Percentiles rank a stretch among this genome's conserved stretches.
These are phyloP conservation scores for Cladophialophora immunda DNA, from an alignment of 2,329 filamentous ascomycete genomes.

Conservation along the genomic window DNA sequence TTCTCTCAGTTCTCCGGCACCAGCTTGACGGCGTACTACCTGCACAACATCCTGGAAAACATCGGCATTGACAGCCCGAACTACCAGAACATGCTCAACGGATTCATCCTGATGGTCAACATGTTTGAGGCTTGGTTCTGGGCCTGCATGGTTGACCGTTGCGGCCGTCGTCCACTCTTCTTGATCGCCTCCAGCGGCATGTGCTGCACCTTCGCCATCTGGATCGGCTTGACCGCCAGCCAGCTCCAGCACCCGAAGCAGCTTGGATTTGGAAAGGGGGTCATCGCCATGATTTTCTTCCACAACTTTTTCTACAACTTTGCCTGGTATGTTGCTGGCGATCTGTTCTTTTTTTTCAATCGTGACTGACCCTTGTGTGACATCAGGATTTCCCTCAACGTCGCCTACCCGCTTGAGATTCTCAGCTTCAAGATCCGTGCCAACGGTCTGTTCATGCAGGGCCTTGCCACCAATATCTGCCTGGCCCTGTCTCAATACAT, in stretches of 20 bases:
- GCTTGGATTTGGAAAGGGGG: slow-evolving; percentile 46
- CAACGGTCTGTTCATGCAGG: slow-evolving; percentile 72
- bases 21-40: slow-evolving; percentile 48
- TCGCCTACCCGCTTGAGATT: slow-evolving; percentile 56
- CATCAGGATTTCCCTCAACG: slow-evolving; percentile 53
- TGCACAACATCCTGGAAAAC: slow-evolving; percentile 47
- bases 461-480: slow-evolving; percentile 54
- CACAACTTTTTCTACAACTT: slow-evolving; percentile 53
- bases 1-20: slow-evolving; percentile 67
- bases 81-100: slow-evolving; percentile 51
- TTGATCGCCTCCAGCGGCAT: slow-evolving; percentile 53
- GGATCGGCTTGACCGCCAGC: slow-evolving; percentile 50
- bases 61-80: slow-evolving; percentile 47
- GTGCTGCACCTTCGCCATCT: slow-evolving; percentile 54
- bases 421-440: slow-evolving; percentile 58
- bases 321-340: slow-evolving; percentile 46
- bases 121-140: slow-evolving; percentile 47
- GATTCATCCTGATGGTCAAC: slow-evolving; percentile 47
- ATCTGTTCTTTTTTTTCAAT: slow-evolving; percentile 36
- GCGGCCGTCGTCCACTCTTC: slow-evolving; percentile 55
- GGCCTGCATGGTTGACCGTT: slow-evolving; percentile 50
- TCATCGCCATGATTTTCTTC: slow-evolving; percentile 54
- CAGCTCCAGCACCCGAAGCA: slow-evolving; percentile 41
- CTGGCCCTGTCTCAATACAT: slow-evolving; percentile 47
- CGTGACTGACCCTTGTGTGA: not conserved